Evolutionary conservation across 129 eudicot species (phyloP).

Genomic region (Kitagawia praeruptora): DNA sequence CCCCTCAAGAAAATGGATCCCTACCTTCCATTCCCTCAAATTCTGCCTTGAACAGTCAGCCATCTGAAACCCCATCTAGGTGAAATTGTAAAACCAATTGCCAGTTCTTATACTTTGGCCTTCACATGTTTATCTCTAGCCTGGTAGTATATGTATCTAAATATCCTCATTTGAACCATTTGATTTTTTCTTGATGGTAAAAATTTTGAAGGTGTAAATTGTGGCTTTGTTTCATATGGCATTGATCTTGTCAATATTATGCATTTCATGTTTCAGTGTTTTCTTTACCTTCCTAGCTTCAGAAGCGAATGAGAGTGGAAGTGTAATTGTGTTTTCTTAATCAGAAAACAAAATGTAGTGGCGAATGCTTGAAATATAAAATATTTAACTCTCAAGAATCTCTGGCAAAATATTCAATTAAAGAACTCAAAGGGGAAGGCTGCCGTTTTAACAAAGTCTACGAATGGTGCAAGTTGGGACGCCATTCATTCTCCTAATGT

Average conservation of each 20-base stretch:
- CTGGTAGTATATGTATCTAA: not conserved
- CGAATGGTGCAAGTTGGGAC: too few relatives aligned
- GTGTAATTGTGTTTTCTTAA: not conserved
- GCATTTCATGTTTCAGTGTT: not conserved
- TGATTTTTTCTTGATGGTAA: not conserved
- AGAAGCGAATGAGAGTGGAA: not conserved
- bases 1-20: slow-evolving; percentile 44
- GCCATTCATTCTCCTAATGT: too few relatives aligned
- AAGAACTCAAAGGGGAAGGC: too few relatives aligned
- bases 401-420: too few relatives aligned
- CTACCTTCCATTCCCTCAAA: slow-evolving; percentile 57
- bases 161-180: not conserved
- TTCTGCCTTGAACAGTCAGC: slow-evolving; percentile 69
- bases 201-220: not conserved
- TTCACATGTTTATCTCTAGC: not conserved
- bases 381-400: too few relatives aligned
- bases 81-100: slow-evolving; percentile 23
- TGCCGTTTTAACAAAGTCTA: too few relatives aligned
- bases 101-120: not conserved
- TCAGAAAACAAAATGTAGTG: not conserved
- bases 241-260: not conserved
- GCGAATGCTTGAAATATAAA: not conserved
- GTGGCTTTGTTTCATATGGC: not conserved
- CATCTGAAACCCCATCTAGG: slow-evolving; percentile 83
- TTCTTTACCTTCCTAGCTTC: not conserved